Evolutionary conservation across 495 filamentous ascomycete species (phyloP), one percentile per base, ranked within the genome.

Genomic region (Daldinia childiae): DNA sequence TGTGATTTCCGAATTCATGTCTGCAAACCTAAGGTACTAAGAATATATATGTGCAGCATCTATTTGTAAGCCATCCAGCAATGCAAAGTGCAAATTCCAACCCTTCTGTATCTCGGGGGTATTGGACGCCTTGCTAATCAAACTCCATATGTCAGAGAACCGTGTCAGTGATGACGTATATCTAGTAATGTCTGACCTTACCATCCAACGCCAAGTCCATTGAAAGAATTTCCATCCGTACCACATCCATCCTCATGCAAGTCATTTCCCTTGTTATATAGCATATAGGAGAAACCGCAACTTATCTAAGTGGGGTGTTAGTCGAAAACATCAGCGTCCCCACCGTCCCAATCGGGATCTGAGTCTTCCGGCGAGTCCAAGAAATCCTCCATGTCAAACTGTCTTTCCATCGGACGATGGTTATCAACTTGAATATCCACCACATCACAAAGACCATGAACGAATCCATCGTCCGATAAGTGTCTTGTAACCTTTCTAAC

Each of bases 351-450:
- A 58, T 96, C 93, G n/a, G 79, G 73, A 64, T 93, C 92, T 66
- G 76, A 79, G 19, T 89, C 89, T 66, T 88, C 89, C 1, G 79
- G 73, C 62, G 92, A 90, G 68, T 95, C 92, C 3, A 96, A 75
- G 75, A 97, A 97, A 73, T 97, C 92, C 11, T 85, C 85, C 80
- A 95, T 93, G 21, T 85, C 86, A 70, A 86, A 91, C 43, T 90
- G 89, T n/a, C 81, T 83, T 71, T 95, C 94, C 1, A 82, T 85
- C 19, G 91, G 91, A 48, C 93, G 88, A 72, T 91, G 87, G 77
- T 96, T 95, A 74, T 97, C 94, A 58, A 97, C 90, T 19, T 88
- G 82, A 50, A 97, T 85, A 50, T 88, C 87, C n/a, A 97, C 93
- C 36, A 88, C 81, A 26, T 93, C 84, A 78, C 94, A 97, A 84